Base-by-base conservation (phyloP, 768 basidiomycete genomes). In the Tylopilus sp. region DNA sequence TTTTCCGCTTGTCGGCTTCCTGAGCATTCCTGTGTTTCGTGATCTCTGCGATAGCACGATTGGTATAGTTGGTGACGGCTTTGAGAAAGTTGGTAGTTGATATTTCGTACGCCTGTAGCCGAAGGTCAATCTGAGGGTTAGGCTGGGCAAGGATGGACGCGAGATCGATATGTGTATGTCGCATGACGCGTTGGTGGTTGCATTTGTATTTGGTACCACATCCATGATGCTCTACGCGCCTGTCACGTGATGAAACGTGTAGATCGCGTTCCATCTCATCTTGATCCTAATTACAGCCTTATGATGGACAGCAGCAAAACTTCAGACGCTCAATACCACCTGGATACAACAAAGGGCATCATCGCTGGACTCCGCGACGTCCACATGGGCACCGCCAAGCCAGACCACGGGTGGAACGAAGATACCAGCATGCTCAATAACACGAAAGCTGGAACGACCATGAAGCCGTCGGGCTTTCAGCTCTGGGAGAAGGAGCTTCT, bases 401-500 rank as follows among this genome's bases (percentile, higher is more conserved):
- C 71, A 35, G 69, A 76, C 12, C 45, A 55, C 52, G 71, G 76
- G 17, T 56, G 74, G 44, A 67, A 65, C 52, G 66, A 77, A 55
- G 87, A 91, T 67, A 75, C 87, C 61, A 72, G 70, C 52, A 90
- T 89, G 88, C 3, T 28, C 28, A 79, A 85, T 33, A 70, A 77
- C 12, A 39, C 60, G 15, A 67, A 65, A 23, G 60, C 59, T 21
- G 65, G 57, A 6, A 69, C 76, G 3, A 89, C 85, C 2, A 51
- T 85, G 47, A 82, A 79, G 60, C 74, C 76, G 40, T 57, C 62
- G 1, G 76, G 73, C 13, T 79, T 77, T 9, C 75, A 90, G 66
- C 69, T 85, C 18, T 93, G 93, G 92, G 94, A 99, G 71, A 80
- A 79, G 56, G 86, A 92, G 58, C 74, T 97, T 31, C 64, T 97